Conservation (phyloP, 2,329 filamentous ascomycete genomes). For the Paramyrothecium sp. region DNA sequence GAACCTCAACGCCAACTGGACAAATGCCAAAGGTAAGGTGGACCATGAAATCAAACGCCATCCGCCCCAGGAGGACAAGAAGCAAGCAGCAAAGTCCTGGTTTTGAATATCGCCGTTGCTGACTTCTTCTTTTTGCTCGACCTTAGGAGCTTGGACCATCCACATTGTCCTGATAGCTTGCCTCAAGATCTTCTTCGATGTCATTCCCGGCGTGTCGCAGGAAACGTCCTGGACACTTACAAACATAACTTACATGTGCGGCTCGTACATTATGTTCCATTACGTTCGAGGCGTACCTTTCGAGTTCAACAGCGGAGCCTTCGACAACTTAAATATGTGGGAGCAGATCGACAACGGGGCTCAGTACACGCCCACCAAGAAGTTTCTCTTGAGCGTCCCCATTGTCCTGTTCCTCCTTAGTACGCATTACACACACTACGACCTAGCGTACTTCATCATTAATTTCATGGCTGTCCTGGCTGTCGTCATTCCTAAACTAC, state of each 20-base stretch:
- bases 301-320: constrained; percentile 97
- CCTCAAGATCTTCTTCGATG: constrained; percentile 96
- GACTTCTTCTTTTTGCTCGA: not conserved
- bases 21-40: constrained; percentile 92
- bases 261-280: constrained; percentile 99
- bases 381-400: constrained; percentile 92
- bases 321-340: constrained; percentile 99
- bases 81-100: not conserved
- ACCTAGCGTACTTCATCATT: constrained; percentile 93
- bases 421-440: constrained; percentile 99
- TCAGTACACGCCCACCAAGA: constrained; percentile 98
- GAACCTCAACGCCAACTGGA: constrained; percentile 98
- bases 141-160: constrained; percentile 90
- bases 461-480: constrained; percentile 91
- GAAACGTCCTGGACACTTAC: constrained; percentile 98
- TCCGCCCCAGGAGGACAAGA: not conserved
- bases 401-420: constrained; percentile 93
- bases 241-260: constrained; percentile 99
- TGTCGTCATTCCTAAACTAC: constrained; percentile 94
- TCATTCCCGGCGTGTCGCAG: constrained; percentile 92
- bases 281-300: constrained; percentile 97
- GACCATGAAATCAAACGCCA: not conserved
- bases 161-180: constrained; percentile 89
- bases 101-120: too few species aligned
- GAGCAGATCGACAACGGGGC: constrained; percentile 99